Percentiles rank a stretch among this genome's conserved stretches.
Evolutionary conservation across 108 stramenopile species (phyloP).

Genomic region (Skeletonema marinoi): DNA sequence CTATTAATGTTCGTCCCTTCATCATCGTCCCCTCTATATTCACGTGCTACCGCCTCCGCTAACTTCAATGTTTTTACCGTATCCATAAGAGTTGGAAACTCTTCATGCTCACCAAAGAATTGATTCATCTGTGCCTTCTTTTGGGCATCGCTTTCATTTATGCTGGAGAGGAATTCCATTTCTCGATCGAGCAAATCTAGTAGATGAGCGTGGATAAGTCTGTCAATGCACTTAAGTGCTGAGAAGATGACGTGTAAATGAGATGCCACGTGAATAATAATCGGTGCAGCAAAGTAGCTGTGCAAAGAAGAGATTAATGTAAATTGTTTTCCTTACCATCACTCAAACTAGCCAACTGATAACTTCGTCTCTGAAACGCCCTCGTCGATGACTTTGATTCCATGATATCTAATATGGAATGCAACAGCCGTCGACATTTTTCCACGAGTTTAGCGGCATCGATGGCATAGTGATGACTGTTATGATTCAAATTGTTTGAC

Average conservation of each 20-base stretch:
- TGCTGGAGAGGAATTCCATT: constrained; percentile 42
- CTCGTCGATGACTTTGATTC: constrained; percentile 26
- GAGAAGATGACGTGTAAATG: neutral
- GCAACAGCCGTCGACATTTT: constrained; percentile 44
- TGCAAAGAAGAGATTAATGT: neutral
- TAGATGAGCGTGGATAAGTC: constrained; percentile 52
- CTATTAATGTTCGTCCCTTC: neutral
- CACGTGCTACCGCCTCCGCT: constrained; percentile 28
- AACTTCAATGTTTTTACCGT: constrained; percentile 19
- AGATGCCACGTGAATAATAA: neutral
- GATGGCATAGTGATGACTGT: constrained; percentile 55
- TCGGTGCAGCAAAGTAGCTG: too few species aligned
- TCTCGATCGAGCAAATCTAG: constrained; percentile 48
- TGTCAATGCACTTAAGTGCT: constrained; percentile 49
- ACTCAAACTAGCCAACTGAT: constrained; percentile 21
- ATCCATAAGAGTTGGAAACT: constrained; percentile 33
- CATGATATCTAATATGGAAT: constrained; percentile 36
- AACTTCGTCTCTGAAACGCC: constrained; percentile 8
- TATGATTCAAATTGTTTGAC: neutral
- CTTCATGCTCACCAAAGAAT: constrained; percentile 31
- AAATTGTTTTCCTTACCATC: constrained; percentile 25
- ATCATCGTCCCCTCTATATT: constrained; percentile 17
- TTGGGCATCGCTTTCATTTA: constrained; percentile 9
- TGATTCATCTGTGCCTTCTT: constrained; percentile 26
- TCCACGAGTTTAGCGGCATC: constrained; percentile 56